phyloP scores from a whole-genome alignment of 2,329 filamentous ascomycete species.

The Aspergillus ustus region DNA sequence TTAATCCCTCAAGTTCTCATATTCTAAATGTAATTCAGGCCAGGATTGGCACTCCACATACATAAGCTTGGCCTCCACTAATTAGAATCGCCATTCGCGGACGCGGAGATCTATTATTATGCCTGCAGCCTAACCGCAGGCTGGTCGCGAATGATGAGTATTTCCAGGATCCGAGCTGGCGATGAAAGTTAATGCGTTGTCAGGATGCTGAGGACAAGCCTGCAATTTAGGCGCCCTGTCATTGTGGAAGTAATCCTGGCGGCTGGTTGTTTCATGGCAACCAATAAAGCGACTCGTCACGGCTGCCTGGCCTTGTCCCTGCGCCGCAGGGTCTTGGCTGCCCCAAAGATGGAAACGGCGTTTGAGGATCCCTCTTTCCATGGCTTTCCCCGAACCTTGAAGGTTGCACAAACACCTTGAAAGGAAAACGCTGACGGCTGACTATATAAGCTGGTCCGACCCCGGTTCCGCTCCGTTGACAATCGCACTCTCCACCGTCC shows the following conservation, averaged over 20 bases:
- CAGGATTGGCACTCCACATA: neutral
- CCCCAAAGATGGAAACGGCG: neutral
- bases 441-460: neutral
- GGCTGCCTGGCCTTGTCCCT: neutral
- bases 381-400: neutral
- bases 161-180: neutral
- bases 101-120: neutral
- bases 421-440: neutral
- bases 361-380: neutral
- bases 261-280: neutral
- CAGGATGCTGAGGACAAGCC: neutral
- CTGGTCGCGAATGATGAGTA: neutral
- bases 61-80: neutral
- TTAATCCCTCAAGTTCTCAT: no score
- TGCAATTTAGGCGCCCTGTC: neutral
- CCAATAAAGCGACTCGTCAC: neutral
- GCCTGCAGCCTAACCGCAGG: neutral
- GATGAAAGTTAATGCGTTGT: neutral
- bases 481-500: neutral
- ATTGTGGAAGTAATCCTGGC: neutral
- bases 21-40: neutral
- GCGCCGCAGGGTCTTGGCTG: neutral
- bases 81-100: neutral
- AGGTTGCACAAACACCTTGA: neutral
- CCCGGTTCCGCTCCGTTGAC: neutral